These are phyloP conservation scores for Cucurbita ficifolia DNA, from an alignment of 306 rosid genomes.

Conservation along the genomic window DNA sequence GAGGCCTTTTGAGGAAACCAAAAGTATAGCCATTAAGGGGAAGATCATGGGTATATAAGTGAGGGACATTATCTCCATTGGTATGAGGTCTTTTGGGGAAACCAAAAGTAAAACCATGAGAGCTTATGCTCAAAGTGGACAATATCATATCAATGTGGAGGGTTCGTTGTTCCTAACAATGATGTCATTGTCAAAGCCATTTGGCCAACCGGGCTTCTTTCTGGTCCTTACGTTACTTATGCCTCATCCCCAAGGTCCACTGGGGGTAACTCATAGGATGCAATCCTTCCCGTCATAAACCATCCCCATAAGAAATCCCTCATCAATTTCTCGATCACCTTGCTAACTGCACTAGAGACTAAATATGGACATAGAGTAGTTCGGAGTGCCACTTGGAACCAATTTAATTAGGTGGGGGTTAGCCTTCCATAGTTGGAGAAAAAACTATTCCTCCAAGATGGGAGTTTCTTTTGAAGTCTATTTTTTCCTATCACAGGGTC, in stretches of 20 bases:
- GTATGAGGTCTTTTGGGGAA: too few species aligned
- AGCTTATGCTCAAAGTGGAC: too few species aligned
- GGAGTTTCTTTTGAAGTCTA: neutral
- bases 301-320: neutral
- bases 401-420: neutral
- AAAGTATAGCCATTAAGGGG: too few species aligned
- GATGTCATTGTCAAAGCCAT: neutral
- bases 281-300: neutral
- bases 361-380: neutral
- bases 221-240: neutral
- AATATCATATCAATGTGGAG: too few species aligned
- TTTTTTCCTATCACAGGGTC: neutral
- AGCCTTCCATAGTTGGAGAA: neutral
- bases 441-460: neutral
- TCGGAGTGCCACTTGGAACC: neutral
- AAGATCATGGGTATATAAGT: too few species aligned
- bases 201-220: neutral
- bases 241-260: neutral
- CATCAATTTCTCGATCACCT: neutral
- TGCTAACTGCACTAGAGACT: neutral
- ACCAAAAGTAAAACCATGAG: too few species aligned
- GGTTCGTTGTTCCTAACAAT: too few species aligned
- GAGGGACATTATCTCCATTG: too few species aligned
- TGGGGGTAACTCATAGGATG: neutral
- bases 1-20: too few species aligned